Conservation (phyloP, 768 basidiomycete genomes). For the Mycena latifolia region DNA sequence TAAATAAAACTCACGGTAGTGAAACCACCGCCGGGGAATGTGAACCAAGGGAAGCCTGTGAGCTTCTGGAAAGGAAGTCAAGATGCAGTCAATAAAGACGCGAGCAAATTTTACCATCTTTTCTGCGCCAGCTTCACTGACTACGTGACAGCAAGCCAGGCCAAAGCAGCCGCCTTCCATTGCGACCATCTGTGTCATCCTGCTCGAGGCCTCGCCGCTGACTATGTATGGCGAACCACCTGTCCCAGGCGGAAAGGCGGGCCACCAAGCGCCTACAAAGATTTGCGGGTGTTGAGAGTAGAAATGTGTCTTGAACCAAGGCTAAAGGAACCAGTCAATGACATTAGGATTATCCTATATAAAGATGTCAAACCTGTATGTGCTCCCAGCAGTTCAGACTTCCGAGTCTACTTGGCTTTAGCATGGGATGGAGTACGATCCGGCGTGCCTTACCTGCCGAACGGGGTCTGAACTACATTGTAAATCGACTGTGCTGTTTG, state of each 20-base stretch:
- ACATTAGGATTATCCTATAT: background rate
- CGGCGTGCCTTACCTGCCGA: slow-evolving; percentile 30
- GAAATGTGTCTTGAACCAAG: slow-evolving; percentile 46
- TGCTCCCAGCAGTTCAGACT: slow-evolving; percentile 48
- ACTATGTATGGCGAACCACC: slow-evolving; percentile 46
- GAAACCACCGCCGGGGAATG: slow-evolving; percentile 44
- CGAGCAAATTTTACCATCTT: slow-evolving; percentile 34
- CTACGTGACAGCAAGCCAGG: slow-evolving; percentile 45
- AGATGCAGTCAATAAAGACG: too few species aligned
- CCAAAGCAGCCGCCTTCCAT: slow-evolving; percentile 49
- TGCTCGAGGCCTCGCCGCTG: slow-evolving; percentile 44
- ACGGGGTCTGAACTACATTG: slow-evolving; percentile 45
- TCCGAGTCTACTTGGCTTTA: slow-evolving; percentile 34
- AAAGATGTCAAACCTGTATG: slow-evolving; percentile 36
- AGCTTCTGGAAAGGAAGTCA: slow-evolving; percentile 27
- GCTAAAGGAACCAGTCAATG: slow-evolving; percentile 30
- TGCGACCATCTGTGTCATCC: slow-evolving; percentile 45
- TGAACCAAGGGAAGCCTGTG: slow-evolving; percentile 45
- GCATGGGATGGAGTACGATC: background rate
- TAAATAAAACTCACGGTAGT: slow-evolving; percentile 29
- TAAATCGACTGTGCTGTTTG: slow-evolving; percentile 44
- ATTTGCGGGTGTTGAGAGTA: slow-evolving; percentile 48
- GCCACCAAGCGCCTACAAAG: slow-evolving; percentile 48
- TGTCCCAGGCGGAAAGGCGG: slow-evolving; percentile 41
- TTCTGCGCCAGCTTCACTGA: slow-evolving; percentile 42